A percentile compares a stretch with the other conserved stretches of the same genome.
Evolutionary conservation across 306 rosid genomes (phyloP).

Genomic region (Hippophae tibetana): DNA sequence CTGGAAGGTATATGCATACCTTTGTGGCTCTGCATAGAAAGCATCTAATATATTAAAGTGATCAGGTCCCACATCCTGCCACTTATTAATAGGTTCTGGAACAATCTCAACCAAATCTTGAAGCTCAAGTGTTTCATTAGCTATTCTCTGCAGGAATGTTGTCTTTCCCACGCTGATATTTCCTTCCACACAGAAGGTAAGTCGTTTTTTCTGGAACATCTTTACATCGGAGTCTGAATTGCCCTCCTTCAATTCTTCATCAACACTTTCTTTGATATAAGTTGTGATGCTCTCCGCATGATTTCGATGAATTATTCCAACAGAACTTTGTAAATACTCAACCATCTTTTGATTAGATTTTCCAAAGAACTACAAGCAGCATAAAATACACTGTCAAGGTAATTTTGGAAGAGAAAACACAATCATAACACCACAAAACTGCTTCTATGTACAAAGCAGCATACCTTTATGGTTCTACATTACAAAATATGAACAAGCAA

Average conservation of each 20-base stretch:
- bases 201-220: conserved; percentile 44
- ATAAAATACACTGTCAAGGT: conserved; percentile 16
- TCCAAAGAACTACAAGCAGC: conserved; percentile 63
- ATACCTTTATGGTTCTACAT: too few species aligned
- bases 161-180: conserved; percentile 94
- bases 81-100: conserved; percentile 88
- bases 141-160: conserved; percentile 86
- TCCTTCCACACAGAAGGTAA: conserved; percentile 94
- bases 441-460: background rate
- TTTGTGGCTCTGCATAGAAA: conserved; percentile 87
- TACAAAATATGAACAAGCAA: too few species aligned
- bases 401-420: background rate
- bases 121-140: conserved; percentile 83
- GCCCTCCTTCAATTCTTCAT: conserved; percentile 67
- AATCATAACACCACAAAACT: conserved; percentile 2
- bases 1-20: conserved; percentile 98
- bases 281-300: conserved; percentile 92
- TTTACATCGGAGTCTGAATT: conserved; percentile 29
- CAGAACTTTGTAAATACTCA: conserved; percentile 76
- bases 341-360: conserved; percentile 82
- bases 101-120: conserved; percentile 92
- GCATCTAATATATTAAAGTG: conserved; percentile 92
- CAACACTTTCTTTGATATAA: conserved; percentile 76
- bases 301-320: conserved; percentile 91
- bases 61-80: conserved; percentile 96